Evolutionary conservation across 2,329 filamentous ascomycete genomes (phyloP).

Genomic region (Chaetomiaceae sp.): DNA sequence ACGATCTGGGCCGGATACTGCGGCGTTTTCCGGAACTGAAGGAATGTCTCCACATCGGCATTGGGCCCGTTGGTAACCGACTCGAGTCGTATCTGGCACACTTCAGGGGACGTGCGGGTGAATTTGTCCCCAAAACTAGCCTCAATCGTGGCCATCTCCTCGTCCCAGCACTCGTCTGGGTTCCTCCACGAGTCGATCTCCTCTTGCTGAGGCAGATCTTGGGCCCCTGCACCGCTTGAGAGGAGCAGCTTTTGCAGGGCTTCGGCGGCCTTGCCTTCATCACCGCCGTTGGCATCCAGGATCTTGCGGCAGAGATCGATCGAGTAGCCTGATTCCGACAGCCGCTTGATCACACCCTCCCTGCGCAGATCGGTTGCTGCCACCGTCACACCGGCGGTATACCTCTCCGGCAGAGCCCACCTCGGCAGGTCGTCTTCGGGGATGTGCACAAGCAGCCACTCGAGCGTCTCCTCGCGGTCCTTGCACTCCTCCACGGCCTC

Average conservation of each 20-base stretch:
- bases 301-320: conserved; percentile 75
- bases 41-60: conserved; percentile 47
- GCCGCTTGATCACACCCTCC: conserved; percentile 76
- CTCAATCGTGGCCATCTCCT: conserved; percentile 78
- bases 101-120: conserved; percentile 52
- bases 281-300: conserved; percentile 62
- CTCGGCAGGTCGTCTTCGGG: conserved; percentile 93
- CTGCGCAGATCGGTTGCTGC: conserved; percentile 75
- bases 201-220: conserved; percentile 18
- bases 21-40: conserved; percentile 67
- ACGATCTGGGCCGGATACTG: conserved; percentile 70
- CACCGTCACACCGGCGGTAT: conserved; percentile 83
- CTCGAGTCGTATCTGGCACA: conserved; percentile 67
- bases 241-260: conserved; percentile 69
- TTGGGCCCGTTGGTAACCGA: conserved; percentile 48
- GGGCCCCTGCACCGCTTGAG: conserved; percentile 37
- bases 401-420: conserved; percentile 89
- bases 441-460: conserved; percentile 95
- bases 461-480: conserved; percentile 84
- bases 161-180: conserved; percentile 68
- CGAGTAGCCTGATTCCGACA: conserved; percentile 81
- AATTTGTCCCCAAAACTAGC: conserved; percentile 80
- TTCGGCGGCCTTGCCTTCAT: conserved; percentile 75
- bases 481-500: conserved; percentile 86
- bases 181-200: conserved; percentile 37